Conservation (phyloP, 2,329 filamentous ascomycete genomes). For the Exutisphaerella laricina region DNA sequence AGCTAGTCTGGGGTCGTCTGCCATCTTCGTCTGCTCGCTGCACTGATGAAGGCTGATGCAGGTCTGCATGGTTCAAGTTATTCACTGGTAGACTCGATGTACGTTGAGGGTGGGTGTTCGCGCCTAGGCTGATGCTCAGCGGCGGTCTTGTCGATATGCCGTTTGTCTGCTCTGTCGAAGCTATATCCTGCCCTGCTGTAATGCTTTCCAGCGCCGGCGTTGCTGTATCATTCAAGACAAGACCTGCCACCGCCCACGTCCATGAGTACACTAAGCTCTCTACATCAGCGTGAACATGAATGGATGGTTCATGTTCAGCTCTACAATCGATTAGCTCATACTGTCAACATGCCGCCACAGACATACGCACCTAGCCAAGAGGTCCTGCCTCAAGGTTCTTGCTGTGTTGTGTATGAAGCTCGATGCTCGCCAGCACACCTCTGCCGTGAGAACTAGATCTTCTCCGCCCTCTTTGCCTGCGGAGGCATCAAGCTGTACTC, state of each 20-base stretch:
- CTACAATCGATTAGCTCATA: too few relatives aligned
- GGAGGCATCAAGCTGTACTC: constrained; percentile 35
- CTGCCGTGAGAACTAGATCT: constrained; percentile 72
- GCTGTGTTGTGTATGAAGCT: constrained; percentile 79
- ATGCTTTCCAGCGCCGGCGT: constrained; percentile 24
- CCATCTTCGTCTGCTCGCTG: constrained; percentile 7
- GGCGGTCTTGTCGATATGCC: constrained; percentile 20
- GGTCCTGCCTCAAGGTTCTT: constrained; percentile 71
- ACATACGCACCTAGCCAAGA: constrained; percentile 55
- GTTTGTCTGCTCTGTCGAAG: constrained; percentile 13
- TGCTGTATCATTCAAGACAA: constrained; percentile 66
- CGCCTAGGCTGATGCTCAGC: constrained; percentile 27
- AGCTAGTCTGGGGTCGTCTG: constrained; percentile 16
- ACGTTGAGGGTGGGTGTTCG: constrained; percentile 30
- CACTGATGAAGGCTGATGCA: constrained; percentile 9
- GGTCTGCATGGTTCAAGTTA: constrained; percentile 8
- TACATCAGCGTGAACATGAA: constrained; percentile 44
- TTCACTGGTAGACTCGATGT: constrained; percentile 23
- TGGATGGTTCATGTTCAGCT: constrained; percentile 1
- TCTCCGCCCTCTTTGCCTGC: constrained; percentile 46
- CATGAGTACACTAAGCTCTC: constrained; percentile 75
- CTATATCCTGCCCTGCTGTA: constrained; percentile 9
- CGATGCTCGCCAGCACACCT: constrained; percentile 75
- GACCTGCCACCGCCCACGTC: constrained; percentile 68
- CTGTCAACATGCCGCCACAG: too few relatives aligned